Evolutionary conservation across 2,329 filamentous ascomycete genomes (phyloP), one percentile per base, ranked within the genome.

Genomic region (Aurifilum marmelostoma): DNA sequence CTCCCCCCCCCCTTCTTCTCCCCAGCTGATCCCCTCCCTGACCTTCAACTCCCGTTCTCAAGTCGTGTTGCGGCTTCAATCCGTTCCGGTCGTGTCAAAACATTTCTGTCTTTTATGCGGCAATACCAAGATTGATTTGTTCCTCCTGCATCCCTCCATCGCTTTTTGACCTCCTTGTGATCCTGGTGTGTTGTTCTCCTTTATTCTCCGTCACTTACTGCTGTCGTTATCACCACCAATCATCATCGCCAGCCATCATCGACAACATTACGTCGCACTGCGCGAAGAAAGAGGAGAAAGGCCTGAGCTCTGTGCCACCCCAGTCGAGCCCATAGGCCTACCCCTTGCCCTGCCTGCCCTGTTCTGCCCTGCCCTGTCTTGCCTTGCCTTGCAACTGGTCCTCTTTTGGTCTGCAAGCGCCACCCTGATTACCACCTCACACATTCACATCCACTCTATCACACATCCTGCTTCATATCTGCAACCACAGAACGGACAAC

Each of bases 71-170:
- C 78, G 78, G 78, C 77, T 79, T 76, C 75, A 77, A 76, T 77
- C 76, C 73, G 72, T 77, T 76, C 75, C 75, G 75, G 72, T 73
- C 76, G 78, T 78, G 76, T 76, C 76, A 77, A 79, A 77, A 77
- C 75, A 75, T 79, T 80, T 79, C 77, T 80, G 75, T 80, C 76
- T 75, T 77, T 78, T 74, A 78, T 77, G 76, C 77, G 77, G 76
- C 75, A 75, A 71, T 71, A 72, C 73, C 75, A 66, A 70, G 39
- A 24, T 62, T 41, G 34, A 27, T 9, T n/a, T 3, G n/a, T 62
- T 29, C 37, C 59, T 62, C 39, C 59, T 62, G 21, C 41, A 64
- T 43, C 34, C 18, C 16, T 32, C n/a, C 59, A 43, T 41, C n/a
- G 29, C 47, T 54, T 14, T 50, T 43, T 34, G 21, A 24, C 12